These are phyloP conservation scores for Trifolium fragiferum DNA, from an alignment of 306 rosid species.

Conservation along the genomic window DNA sequence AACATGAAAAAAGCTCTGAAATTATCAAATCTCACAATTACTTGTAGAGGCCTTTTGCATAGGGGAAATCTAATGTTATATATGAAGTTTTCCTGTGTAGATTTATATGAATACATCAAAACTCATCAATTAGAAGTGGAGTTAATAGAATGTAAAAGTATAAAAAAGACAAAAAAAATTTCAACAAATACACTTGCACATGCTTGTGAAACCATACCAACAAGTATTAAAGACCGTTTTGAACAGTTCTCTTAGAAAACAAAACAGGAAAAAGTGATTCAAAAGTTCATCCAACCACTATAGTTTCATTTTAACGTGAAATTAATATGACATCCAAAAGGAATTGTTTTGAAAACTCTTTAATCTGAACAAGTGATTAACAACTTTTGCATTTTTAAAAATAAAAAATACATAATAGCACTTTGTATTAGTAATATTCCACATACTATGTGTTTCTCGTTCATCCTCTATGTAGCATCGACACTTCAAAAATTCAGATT, in stretches of 20 bases:
- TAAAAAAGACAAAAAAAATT: not conserved
- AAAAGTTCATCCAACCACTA: not conserved
- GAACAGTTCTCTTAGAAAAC: not conserved
- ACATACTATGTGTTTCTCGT: not conserved
- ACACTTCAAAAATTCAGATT: not conserved
- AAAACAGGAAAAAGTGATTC: not conserved
- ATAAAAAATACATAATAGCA: not conserved
- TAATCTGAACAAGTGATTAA: not conserved
- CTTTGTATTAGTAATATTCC: not conserved
- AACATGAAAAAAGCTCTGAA: constrained; percentile 23
- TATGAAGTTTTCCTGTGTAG: constrained; percentile 11
- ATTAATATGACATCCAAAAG: not conserved
- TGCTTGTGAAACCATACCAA: constrained; percentile 6
- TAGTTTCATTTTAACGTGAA: constrained; percentile 19
- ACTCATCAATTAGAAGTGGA: constrained; percentile 24
- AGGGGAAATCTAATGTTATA: constrained; percentile 6
- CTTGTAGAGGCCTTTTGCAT: not conserved
- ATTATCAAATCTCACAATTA: constrained; percentile 19
- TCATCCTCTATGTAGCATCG: not conserved
- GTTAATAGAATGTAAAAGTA: constrained; percentile 32
- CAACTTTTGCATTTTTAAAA: not conserved
- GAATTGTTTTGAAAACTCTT: not conserved
- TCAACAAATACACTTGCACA: constrained; percentile 34
- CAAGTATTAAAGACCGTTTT: constrained; percentile 8
- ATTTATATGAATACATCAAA: constrained; percentile 18